Base-by-base conservation (phyloP, 352 stramenopile genomes). In the Aphanomyces astaci region DNA sequence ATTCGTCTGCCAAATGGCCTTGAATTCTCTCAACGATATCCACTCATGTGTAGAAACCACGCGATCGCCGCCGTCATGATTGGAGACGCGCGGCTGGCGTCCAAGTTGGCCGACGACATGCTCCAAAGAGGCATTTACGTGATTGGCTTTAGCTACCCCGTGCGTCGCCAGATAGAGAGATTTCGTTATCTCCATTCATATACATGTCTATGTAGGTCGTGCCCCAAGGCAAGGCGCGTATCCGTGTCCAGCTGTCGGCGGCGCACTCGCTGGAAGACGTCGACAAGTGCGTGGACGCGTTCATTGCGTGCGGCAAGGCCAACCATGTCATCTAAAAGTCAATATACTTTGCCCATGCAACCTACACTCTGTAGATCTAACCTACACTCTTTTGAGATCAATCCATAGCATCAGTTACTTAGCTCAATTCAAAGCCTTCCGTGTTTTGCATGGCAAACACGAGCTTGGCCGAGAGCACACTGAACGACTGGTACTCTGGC, bases 111-210 rank as follows among this genome's bases (percentile, higher is more conserved):
- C 7, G 92, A 97, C 63, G 86, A 95, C 60, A 96, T 98, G 88
- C 86, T 98, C 40, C 75, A 96, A 75, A 76, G 88, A 51, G 91
- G 92, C 51, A 96, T 98, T 62, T 98, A 97, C 78, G 92, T 97
- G 45, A 97, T 98, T 67, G 92, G 92, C 51, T 98, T 98, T 71
- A 97, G 86, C 72, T 98, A 93, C 71, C 92, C 92, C 59, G 92
- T 98, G 76, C 27, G 73, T 51, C 60, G 48, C 15, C 30, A n/a
- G n/a, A n/a, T n/a, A n/a, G n/a, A n/a, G n/a, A n/a, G n/a, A n/a
- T n/a, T n/a, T n/a, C n/a, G n/a, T n/a, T n/a, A n/a, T n/a, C n/a
- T n/a, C n/a, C n/a, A n/a, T n/a, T n/a, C n/a, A n/a, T n/a, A n/a
- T n/a, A n/a, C n/a, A n/a, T n/a, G n/a, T n/a, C n/a, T n/a, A n/a